Evolutionary conservation across 441 rosid species (phyloP).

Genomic region (Macaranga tanarius): DNA sequence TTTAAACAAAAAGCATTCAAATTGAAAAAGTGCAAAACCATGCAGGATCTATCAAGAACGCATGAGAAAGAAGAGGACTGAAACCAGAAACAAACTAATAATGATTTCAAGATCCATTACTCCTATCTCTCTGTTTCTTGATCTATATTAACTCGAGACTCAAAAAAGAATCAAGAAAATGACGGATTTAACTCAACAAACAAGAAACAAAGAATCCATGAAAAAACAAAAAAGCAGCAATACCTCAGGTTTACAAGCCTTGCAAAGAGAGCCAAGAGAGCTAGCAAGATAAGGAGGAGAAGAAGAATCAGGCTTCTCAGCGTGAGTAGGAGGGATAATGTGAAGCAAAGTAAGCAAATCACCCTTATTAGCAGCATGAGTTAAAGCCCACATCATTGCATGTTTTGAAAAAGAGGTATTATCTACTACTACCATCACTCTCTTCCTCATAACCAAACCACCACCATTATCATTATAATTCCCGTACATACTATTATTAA

Average conservation of each 20-base stretch:
- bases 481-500: constrained; percentile 27
- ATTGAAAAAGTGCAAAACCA: not conserved
- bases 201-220: not conserved
- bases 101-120: not conserved
- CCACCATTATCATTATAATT: constrained; percentile 24
- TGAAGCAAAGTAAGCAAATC: constrained; percentile 86
- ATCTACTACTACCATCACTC: constrained; percentile 92
- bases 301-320: constrained; percentile 28
- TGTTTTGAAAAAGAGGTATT: constrained; percentile 64
- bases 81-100: not conserved
- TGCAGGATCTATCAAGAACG: not conserved
- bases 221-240: too few relatives aligned
- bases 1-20: not conserved
- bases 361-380: constrained; percentile 72
- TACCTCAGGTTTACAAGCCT: constrained; percentile 91
- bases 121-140: constrained; percentile 1
- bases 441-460: constrained; percentile 49
- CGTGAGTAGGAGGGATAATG: constrained; percentile 42
- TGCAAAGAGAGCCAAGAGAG: constrained; percentile 86
- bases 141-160: constrained; percentile 8
- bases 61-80: not conserved
- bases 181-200: not conserved
- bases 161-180: not conserved
- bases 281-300: constrained; percentile 50
- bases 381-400: constrained; percentile 97